Base-by-base conservation (phyloP, 1,284 basidiomycete species). In the Coriolopsis trogii region DNA sequence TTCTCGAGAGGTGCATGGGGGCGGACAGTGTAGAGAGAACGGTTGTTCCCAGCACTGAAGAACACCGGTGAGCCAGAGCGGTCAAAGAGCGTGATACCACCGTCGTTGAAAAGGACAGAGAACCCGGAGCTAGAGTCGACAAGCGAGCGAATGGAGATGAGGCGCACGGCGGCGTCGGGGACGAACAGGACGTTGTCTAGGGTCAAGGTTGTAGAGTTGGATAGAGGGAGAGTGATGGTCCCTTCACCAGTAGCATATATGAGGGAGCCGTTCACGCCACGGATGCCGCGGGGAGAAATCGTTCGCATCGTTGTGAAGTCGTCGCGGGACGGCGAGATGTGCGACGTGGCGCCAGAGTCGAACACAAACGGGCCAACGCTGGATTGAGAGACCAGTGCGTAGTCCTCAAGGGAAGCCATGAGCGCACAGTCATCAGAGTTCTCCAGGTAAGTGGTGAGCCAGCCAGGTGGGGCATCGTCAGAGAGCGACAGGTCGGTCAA, bases 241-340 rank as follows among this genome's bases (percentile, higher is more conserved):
- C 73, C 71, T 3, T 69, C 54, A 0, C 67, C 69, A 8, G 63
- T 43, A 0, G 69, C 67, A 13, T 51, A 53, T 31, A 73, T 68
- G 3, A 53, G 48, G 0, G 69, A 67, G 0, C 71, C 66, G 3
- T 68, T 66, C 4, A 73, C 56, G 0, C 71, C 69, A 21, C 58
- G 52, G 4, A 75, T 61, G 0, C 53, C 28, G 1, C 59, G 52
- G 6, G 63, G 58, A 1, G 60, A 6, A 24, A 72, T 70, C 0
- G 65, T 49, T 1, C 31, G 42, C 0, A 75, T 54, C 0, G 41
- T 34, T 2, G 49, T 24, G 55, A 75, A 74, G 41, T 74, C 67
- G 1, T 42, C 18, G 0, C 42, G 40, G 2, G 62, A 48, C 0
- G 67, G 66, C 1, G 65, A 66, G 4, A 73, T 58, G 45, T 72